Evolutionary conservation across 1,284 basidiomycete species (phyloP), one percentile per base, ranked within the genome.

Genomic region (Trametes versicolor): DNA sequence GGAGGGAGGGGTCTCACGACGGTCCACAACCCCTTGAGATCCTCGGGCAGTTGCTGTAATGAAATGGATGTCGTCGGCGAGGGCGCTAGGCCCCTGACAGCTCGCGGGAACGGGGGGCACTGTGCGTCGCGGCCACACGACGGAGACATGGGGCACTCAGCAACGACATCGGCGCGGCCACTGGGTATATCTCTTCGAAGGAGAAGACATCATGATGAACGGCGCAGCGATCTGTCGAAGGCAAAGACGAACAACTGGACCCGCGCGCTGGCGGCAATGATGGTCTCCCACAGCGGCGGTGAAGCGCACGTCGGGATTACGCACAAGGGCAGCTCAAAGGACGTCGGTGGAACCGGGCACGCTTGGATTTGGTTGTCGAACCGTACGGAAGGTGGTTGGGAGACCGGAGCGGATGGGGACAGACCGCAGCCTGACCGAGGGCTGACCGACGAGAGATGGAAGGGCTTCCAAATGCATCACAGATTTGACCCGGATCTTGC

Each of bases 181-280:
- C 5, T 27, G 49, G 32, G 50, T 52, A 52, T 52, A 52, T 52
- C 50, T 10, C 29, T 34, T n/a, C 32, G n/a, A 8, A n/a, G 8
- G 50, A 13, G 32, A 34, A 52, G 32, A 4, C 32, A 36, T 52
- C 29, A 52, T 52, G 29, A 52, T 52, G n/a, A 27, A 6, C 5
- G 4, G 50, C 50, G 50, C 32, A 52, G 50, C 50, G 50, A 52
- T 52, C 50, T 52, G 50, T 52, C 50, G 17, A 52, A 34, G 4
- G 15, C 17, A 17, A n/a, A 19, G 8, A 43, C 19, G 41, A 43
- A 43, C 41, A 43, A n/a, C 41, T 43, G 15, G 15, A 19, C 17
- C 37, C 12, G 15, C 37, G 15, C 13, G 7, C 37, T 2, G 37
- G 37, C 15, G 37, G 12, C 15, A 17, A 39, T 3, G 37, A 39